phyloP scores from a whole-genome alignment of 2,329 filamentous ascomycete genomes.

The Cytospora mali region DNA sequence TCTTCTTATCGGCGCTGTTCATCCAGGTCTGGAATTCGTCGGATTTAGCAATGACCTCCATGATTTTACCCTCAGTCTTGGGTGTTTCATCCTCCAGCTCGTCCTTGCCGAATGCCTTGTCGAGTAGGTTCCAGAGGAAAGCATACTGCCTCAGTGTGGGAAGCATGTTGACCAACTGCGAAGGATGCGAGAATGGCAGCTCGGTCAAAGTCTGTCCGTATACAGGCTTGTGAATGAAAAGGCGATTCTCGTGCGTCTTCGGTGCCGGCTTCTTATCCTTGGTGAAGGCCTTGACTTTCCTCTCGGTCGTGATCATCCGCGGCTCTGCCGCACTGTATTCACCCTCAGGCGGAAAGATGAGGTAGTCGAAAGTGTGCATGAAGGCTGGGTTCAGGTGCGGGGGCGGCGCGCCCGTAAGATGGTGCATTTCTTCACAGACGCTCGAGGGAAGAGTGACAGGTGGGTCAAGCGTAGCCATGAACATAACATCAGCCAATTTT shows the following conservation, averaged over 20 bases:
- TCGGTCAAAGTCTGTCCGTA: conserved; percentile 68
- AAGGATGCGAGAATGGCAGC: conserved; percentile 76
- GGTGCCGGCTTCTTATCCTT: conserved; percentile 35
- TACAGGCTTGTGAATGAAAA: conserved; percentile 73
- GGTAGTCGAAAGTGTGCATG: conserved; percentile 57
- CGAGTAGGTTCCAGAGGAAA: conserved; percentile 66
- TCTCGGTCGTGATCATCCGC: conserved; percentile 55
- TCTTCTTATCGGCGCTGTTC: conserved; percentile 23
- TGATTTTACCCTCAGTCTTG: conserved; percentile 23
- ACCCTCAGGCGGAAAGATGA: conserved; percentile 57
- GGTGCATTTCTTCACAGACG: conserved; percentile 64
- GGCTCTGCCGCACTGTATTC: conserved; percentile 60
- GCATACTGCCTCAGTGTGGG: conserved; percentile 76
- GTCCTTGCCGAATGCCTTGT: conserved; percentile 58
- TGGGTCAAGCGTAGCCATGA: conserved; percentile 74
- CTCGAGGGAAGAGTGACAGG: conserved; percentile 70
- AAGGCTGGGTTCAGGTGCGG: conserved; percentile 44
- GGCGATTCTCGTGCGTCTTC: conserved; percentile 57
- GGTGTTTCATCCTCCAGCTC: conserved; percentile 32
- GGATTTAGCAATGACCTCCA: conserved; percentile 22
- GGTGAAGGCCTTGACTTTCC: conserved; percentile 48
- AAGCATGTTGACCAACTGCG: conserved; percentile 74
- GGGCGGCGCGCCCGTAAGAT: conserved; percentile 53
- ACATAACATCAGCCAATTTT: conserved; percentile 71
- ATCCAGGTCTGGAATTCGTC: conserved; percentile 27